Base-by-base conservation (phyloP, 176 grass and related monocot species). In the Bonia amplexicaulis region DNA sequence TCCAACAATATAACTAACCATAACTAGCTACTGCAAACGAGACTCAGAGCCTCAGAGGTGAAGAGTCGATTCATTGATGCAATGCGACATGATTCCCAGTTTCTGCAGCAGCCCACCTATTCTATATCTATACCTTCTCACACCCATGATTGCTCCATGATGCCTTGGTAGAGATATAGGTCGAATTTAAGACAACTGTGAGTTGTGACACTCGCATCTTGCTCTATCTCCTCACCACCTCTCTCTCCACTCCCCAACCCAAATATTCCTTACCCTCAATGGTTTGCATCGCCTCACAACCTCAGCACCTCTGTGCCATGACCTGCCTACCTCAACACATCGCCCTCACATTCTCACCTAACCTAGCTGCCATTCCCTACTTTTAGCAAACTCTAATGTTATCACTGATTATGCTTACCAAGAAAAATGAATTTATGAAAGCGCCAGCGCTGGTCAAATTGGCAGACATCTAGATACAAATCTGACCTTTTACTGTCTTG, bases 371-470 rank as follows among this genome's bases (percentile, higher is more conserved):
- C 23, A 69, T 35, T 73, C 45, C 44, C n/a, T 53, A 72, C 44
- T 53, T 80, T 35, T 39, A 70, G n/a, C 6, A 80, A 65, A 27
- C n/a, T 72, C 66, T 42, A 86, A 79, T 62, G 15, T 19, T 40
- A 72, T 52, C 33, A 51, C 61, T 33, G 7, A 78, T 27, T 73
- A 15, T 7, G 2, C 16, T 86, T 33, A 65, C n/a, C 33, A 73
- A n/a, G 14, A 29, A 49, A 80, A 9, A 47, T 5, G 12, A 51
- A 44, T 26, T 64, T 87, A 23, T 19, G 8, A 45, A 68, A 22
- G 61, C n/a, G 41, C 27, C 9, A 17, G n/a, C 39, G 17, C 6
- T 49, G 59, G 12, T 70, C 19, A 78, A 33, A 60, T 59, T 59
- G 20, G 48, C 13, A 61, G 51, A 72, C 31, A 58, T 58, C 22